phyloP scores from a whole-genome alignment of 2,329 filamentous ascomycete species.

The Mycosphaerella sp. region DNA sequence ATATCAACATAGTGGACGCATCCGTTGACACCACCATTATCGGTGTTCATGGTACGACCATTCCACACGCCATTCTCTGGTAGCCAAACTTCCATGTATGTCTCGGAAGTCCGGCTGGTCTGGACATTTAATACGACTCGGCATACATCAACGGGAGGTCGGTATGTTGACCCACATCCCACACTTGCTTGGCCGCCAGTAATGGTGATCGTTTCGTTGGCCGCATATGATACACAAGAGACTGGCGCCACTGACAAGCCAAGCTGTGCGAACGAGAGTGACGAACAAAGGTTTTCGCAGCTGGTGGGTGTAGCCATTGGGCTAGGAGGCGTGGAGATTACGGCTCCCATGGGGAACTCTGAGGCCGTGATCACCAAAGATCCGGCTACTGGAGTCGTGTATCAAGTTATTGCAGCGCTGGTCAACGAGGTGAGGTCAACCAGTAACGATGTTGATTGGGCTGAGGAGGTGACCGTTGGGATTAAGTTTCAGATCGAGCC shows the following conservation, averaged over 20 bases:
- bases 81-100: slow-evolving; percentile 44
- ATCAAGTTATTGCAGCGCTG: background rate
- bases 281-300: slow-evolving; percentile 24
- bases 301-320: slow-evolving; percentile 3
- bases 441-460: background rate
- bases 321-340: background rate
- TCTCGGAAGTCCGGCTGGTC: slow-evolving; percentile 37
- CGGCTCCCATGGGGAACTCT: background rate
- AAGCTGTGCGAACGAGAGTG: slow-evolving; percentile 20
- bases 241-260: slow-evolving; percentile 21
- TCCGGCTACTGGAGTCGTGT: background rate
- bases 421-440: background rate
- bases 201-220: slow-evolving; percentile 24
- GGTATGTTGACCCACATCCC: slow-evolving; percentile 24
- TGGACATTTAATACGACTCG: slow-evolving; percentile 38
- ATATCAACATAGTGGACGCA: slow-evolving; percentile 33
- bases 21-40: slow-evolving; percentile 34
- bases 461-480: background rate
- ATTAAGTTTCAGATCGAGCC: background rate
- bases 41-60: slow-evolving; percentile 33
- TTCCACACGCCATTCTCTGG: slow-evolving; percentile 35
- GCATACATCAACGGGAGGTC: slow-evolving; percentile 36
- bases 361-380: slow-evolving; percentile 1
- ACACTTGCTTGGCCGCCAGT: slow-evolving; percentile 24
- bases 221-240: slow-evolving; percentile 24